Conservation (phyloP, 768 basidiomycete genomes). For the Trametes gibbosa region DNA sequence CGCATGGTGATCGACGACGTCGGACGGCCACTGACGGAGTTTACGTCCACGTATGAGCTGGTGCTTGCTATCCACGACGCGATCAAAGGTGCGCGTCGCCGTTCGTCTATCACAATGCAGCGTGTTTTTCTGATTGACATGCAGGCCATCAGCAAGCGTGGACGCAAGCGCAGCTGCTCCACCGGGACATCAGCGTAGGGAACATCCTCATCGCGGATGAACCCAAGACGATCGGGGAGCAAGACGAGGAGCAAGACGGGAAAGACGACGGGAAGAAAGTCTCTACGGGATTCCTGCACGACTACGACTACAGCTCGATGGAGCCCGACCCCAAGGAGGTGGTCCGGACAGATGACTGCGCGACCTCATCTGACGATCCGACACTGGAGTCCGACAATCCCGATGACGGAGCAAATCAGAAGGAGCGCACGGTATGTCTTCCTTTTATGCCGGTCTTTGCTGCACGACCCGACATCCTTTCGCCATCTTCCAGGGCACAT, state of each 20-base stretch:
- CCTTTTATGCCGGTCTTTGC: too few relatives aligned
- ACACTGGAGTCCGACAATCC: too few relatives aligned
- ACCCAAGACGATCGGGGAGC: too few relatives aligned
- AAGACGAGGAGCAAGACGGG: too few relatives aligned
- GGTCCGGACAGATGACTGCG: too few relatives aligned
- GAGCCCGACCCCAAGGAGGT: too few relatives aligned
- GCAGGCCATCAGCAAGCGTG: conserved; percentile 13
- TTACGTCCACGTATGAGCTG: conserved; percentile 6
- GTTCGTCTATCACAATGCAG: not conserved
- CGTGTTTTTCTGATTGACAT: not conserved
- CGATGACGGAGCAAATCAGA: too few relatives aligned
- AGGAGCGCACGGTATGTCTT: too few relatives aligned
- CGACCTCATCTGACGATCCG: too few relatives aligned
- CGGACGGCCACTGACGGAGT: conserved; percentile 7
- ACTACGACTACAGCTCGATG: conserved; percentile 9
- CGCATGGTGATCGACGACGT: conserved; percentile 9
- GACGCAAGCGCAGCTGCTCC: conserved; percentile 14
- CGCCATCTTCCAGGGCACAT: not conserved
- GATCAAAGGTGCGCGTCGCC: not conserved
- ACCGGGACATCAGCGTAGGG: conserved; percentile 20
- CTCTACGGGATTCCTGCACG: conserved; percentile 6
- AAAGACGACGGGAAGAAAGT: too few relatives aligned
- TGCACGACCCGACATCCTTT: not conserved
- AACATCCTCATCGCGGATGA: conserved; percentile 20
- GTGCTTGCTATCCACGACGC: conserved; percentile 6